A percentile compares a stretch with the other conserved stretches of the same genome.
phyloP scores from a whole-genome alignment of 1,284 basidiomycete species.

The Ganoderma multipileum region DNA sequence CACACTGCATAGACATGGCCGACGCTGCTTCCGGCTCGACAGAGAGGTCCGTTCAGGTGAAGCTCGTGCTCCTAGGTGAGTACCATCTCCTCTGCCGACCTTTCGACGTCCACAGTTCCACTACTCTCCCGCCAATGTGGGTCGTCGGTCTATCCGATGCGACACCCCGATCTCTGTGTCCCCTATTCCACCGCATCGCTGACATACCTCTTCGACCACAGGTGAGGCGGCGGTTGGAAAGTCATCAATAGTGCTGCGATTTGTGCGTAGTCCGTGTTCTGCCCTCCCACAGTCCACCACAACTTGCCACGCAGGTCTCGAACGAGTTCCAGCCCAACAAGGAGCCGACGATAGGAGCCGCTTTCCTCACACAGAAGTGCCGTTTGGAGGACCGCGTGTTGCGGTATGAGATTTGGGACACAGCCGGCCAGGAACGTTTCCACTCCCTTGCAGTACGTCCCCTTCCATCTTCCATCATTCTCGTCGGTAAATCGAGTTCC shows the following conservation, averaged over 20 bases:
- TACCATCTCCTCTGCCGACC: neutral
- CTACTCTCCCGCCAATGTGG: neutral
- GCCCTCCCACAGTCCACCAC: constrained; percentile 10
- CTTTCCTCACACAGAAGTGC: constrained; percentile 93
- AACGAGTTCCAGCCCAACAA: constrained; percentile 97
- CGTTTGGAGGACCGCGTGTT: constrained; percentile 90
- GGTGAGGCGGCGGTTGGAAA: constrained; percentile 99
- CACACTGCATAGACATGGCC: constrained; percentile 56
- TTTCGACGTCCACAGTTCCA: neutral
- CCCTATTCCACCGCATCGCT: constrained; percentile 16
- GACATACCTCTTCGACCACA: constrained; percentile 41
- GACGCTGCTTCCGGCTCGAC: constrained; percentile 73
- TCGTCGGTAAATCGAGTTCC: constrained; percentile 13
- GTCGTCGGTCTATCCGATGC: neutral
- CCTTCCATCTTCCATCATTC: constrained; percentile 21
- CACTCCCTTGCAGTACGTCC: constrained; percentile 84
- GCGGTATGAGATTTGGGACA: constrained; percentile 97
- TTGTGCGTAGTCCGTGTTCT: constrained; percentile 64
- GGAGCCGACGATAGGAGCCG: constrained; percentile 98
- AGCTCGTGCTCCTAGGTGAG: constrained; percentile 86
- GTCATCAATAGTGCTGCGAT: constrained; percentile 98
- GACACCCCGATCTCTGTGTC: neutral
- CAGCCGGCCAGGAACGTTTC: constrained; percentile 94
- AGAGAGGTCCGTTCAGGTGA: constrained; percentile 91
- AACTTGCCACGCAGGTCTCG: constrained; percentile 62